Evolutionary conservation across 495 filamentous ascomycete species (phyloP), one percentile per base, ranked within the genome.

Genomic region (Podospora fimiseda): DNA sequence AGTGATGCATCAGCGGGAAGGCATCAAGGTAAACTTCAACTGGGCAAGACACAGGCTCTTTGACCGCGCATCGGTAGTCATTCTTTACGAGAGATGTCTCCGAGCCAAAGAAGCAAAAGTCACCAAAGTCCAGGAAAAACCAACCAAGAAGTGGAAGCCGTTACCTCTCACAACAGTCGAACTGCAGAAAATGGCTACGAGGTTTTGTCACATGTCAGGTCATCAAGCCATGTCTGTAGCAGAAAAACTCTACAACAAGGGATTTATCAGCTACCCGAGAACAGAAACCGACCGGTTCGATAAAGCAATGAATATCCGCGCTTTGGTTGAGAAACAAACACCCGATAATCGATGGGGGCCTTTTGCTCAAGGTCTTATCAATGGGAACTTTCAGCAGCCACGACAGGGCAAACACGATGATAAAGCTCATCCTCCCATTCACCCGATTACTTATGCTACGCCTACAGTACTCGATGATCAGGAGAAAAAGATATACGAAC

Each of bases 241-340:
- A 24, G 93, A 98, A 69, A 72, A 72, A n/a, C 78, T 98, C 2
- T 98, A 98, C 70, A 89, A 85, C 19, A 90, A 89, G 62, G 93
- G 93, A 0, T 97, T 88, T 72, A 96, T 97, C 69, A 94, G 88
- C 69, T 98, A 98, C 65, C 93, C 93, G 5, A 81, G 93, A 57
- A 98, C 93, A 2, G 93, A 98, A 71, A 98, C 93, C 0, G 94
- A 98, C 66, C 87, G 93, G 22, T 98, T 98, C 65, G 90, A 96
- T 62, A 80, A 82, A 59, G 92, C 75, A 14, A 97, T 97, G 67
- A 85, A 97, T 67, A 76, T 98, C 7, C 82, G 77, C 43, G 82
- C 79, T 16, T 70, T 98, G 9, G 76, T 96, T 3, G 80, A 88
- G 54, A 97, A 94, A 64, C 93, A 98, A 64, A 82, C 79, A 2